Conservation (phyloP, 73 alveolate genomes). For the Paramecium pentaurelia region DNA sequence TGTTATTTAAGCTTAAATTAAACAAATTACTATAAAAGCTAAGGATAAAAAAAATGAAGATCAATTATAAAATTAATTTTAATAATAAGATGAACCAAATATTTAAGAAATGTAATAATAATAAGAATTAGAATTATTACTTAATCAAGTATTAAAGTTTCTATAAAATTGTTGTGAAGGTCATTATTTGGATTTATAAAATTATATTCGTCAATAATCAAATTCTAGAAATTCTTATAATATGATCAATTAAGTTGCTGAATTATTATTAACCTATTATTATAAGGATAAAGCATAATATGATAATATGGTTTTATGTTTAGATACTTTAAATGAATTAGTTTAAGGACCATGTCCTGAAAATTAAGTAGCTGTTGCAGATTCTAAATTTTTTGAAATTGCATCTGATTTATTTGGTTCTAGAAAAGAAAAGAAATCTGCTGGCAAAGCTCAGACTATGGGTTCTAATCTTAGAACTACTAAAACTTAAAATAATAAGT, state of each 20-base stretch:
- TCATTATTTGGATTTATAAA: slow-evolving; percentile 54
- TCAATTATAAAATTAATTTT: neutral
- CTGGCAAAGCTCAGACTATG: slow-evolving; percentile 25
- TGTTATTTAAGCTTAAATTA: slow-evolving; percentile 45
- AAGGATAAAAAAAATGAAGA: neutral
- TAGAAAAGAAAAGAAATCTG: slow-evolving; percentile 3
- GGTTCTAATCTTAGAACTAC: neutral
- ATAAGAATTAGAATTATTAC: slow-evolving; percentile 36
- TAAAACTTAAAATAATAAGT: neutral
- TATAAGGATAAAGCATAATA: slow-evolving; percentile 40
- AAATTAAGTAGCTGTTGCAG: slow-evolving; percentile 61
- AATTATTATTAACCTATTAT: slow-evolving; percentile 46
- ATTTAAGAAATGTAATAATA: neutral
- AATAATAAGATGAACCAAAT: neutral
- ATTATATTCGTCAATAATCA: slow-evolving; percentile 61
- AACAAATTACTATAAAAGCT: slow-evolving; percentile 5
- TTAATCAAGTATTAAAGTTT: slow-evolving; percentile 44
- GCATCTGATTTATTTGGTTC: slow-evolving; percentile 57
- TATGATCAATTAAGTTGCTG: slow-evolving; percentile 56
- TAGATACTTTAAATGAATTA: slow-evolving; percentile 65
- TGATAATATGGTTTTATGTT: slow-evolving; percentile 60
- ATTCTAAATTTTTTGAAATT: slow-evolving; percentile 64
- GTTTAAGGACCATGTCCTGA: slow-evolving; percentile 71
- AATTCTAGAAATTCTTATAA: slow-evolving; percentile 62
- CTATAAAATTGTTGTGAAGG: slow-evolving; percentile 64